phyloP scores from a whole-genome alignment of 23 red algal genomes.

The Gracilaria gracilis region DNA sequence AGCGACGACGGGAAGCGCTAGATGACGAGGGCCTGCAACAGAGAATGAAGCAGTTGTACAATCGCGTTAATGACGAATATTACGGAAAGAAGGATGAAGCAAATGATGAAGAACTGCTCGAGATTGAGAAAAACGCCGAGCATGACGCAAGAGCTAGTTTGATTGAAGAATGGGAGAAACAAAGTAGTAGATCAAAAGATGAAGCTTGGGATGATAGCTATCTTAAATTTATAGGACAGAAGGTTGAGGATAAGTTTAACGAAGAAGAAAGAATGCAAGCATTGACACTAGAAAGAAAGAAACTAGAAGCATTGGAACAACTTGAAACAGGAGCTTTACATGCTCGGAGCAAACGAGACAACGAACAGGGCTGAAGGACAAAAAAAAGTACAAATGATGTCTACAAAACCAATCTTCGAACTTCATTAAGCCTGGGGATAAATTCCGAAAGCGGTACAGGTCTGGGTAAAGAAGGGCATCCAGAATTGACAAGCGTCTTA shows the following conservation, averaged over 20 bases:
- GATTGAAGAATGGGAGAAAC: slow-evolving; percentile 47
- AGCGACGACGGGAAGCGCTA: slow-evolving; percentile 24
- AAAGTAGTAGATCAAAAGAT: slow-evolving; percentile 3
- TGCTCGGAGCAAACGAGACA: not conserved
- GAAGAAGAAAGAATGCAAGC: slow-evolving; percentile 3
- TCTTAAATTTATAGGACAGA: slow-evolving; percentile 49
- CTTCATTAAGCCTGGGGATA: slow-evolving; percentile 37
- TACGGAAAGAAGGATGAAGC: slow-evolving; percentile 41
- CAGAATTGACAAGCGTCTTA: not conserved
- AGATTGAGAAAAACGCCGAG: slow-evolving; percentile 45
- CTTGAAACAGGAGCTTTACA: slow-evolving; percentile 26
- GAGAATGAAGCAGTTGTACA: slow-evolving; percentile 32
- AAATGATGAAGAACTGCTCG: slow-evolving; percentile 3
- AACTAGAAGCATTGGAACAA: slow-evolving; percentile 59
- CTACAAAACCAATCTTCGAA: slow-evolving; percentile 47
- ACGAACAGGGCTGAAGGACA: not conserved
- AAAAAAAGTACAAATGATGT: not conserved
- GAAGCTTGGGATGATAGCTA: slow-evolving; percentile 63
- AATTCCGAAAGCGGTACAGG: slow-evolving; percentile 46
- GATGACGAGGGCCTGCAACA: slow-evolving; percentile 23
- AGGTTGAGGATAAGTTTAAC: slow-evolving; percentile 4
- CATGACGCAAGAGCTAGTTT: slow-evolving; percentile 7
- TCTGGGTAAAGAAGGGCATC: slow-evolving; percentile 38
- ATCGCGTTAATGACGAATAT: slow-evolving; percentile 26
- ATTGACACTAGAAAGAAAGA: slow-evolving; percentile 49